phyloP scores from a whole-genome alignment of 1,139 yeast species.

The Zygoascus hellenicus region DNA sequence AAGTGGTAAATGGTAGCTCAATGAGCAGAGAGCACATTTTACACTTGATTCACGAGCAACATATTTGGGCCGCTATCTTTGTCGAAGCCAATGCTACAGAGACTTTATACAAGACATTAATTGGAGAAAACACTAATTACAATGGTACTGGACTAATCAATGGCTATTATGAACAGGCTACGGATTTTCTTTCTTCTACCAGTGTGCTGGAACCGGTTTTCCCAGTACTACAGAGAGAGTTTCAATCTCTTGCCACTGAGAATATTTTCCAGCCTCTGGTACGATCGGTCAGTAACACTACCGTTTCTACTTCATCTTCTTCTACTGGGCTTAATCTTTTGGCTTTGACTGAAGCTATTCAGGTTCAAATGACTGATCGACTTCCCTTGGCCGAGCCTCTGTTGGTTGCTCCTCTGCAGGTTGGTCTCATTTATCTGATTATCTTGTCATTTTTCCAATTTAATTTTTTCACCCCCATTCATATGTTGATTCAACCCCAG shows the following conservation, averaged over 20 bases:
- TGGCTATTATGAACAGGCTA: conserved; percentile 46
- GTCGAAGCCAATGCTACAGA: conserved; percentile 24
- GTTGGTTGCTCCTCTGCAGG: conserved; percentile 18
- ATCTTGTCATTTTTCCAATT: conserved; percentile 61
- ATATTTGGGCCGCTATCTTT: conserved; percentile 25
- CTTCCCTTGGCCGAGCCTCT: conserved; percentile 11
- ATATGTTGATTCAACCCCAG: conserved; percentile 42
- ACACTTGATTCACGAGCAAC: conserved; percentile 18
- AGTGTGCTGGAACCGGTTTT: conserved; percentile 41
- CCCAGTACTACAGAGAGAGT: conserved; percentile 27
- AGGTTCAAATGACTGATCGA: conserved; percentile 12
- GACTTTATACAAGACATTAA: conserved; percentile 16
- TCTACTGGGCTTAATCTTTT: conserved; percentile 9
- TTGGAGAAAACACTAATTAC: conserved; percentile 13
- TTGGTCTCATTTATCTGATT: conserved; percentile 70
- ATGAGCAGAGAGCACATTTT: conserved; percentile 17
- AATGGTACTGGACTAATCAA: conserved; percentile 30
- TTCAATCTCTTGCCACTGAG: conserved; percentile 12
- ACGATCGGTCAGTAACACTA: conserved; percentile 12
- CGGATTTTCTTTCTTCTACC: conserved; percentile 45
- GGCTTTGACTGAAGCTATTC: conserved; percentile 14
- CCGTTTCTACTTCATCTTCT: conserved; percentile 9
- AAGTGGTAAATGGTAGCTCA: conserved; percentile 17
- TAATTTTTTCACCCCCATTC: conserved; percentile 52
- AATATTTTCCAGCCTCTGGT: conserved; percentile 15